These are phyloP conservation scores for Neofusicoccum sp. DNA, from an alignment of 2,329 filamentous ascomycete species.

Conservation along the genomic window DNA sequence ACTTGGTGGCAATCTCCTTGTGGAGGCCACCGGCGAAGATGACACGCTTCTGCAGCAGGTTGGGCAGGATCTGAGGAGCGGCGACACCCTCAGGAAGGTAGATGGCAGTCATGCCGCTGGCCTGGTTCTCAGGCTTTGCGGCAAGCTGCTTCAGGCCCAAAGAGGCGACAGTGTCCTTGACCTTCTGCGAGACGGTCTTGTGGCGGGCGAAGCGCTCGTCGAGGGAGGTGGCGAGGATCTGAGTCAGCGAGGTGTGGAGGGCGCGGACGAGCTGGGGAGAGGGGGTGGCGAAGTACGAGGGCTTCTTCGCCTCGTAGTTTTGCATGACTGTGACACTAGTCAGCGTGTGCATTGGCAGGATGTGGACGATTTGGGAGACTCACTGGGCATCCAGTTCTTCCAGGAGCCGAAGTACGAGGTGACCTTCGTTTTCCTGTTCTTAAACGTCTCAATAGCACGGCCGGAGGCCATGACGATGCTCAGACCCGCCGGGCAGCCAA, in stretches of 20 bases:
- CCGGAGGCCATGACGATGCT: conserved; percentile 94
- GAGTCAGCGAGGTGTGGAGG: conserved; percentile 82
- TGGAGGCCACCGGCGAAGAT: conserved; percentile 95
- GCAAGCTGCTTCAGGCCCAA: conserved; percentile 89
- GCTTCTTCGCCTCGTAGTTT: conserved; percentile 97
- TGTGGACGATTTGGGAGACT: conserved; percentile 24
- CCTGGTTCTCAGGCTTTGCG: conserved; percentile 82
- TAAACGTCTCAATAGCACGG: conserved; percentile 78
- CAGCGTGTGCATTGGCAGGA: conserved; percentile 23
- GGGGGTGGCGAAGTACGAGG: conserved; percentile 96
- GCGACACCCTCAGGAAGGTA: conserved; percentile 86
- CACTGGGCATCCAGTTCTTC: conserved; percentile 95
- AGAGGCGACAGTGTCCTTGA: conserved; percentile 80
- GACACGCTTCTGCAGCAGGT: conserved; percentile 81
- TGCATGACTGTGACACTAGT: conserved; percentile 72
- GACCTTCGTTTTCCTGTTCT: conserved; percentile 78
- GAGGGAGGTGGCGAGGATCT: conserved; percentile 81
- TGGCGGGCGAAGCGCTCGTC: conserved; percentile 83
- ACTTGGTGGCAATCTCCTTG: conserved; percentile 91
- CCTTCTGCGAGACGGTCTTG: conserved; percentile 74
- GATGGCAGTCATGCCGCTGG: conserved; percentile 97
- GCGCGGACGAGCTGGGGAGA: conserved; percentile 93
- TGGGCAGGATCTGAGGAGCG: conserved; percentile 81
- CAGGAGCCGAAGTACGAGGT: conserved; percentile 93
- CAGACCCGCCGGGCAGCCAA: conserved; percentile 90